Evolutionary conservation across 2,329 filamentous ascomycete species (phyloP).

Genomic region (Bipolaris zeicola): DNA sequence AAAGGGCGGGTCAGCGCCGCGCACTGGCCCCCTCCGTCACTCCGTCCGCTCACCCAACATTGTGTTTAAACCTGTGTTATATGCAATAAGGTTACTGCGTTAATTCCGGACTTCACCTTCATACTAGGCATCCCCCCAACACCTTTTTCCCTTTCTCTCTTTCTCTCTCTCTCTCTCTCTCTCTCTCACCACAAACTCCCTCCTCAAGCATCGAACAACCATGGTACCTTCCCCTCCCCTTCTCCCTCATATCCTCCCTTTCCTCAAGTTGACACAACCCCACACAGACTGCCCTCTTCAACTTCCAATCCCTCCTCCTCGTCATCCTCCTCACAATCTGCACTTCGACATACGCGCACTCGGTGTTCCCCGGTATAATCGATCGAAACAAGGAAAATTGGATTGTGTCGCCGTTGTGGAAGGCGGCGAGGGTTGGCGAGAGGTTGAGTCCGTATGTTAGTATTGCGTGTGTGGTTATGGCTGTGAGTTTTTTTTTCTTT

Average conservation of each 20-base stretch:
- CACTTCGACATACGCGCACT: conserved; percentile 92
- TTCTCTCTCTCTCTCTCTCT: too few relatives aligned
- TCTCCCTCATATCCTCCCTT: too few relatives aligned
- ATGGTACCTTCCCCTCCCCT: too few relatives aligned
- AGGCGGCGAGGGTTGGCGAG: conserved; percentile 90
- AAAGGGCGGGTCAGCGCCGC: neutral
- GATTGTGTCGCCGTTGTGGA: conserved; percentile 90
- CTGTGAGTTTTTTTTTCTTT: conserved; percentile 59
- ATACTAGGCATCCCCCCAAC: too few relatives aligned
- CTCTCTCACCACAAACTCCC: too few relatives aligned
- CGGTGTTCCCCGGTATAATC: conserved; percentile 85
- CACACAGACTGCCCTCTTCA: conserved; percentile 74
- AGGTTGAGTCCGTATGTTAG: conserved; percentile 93
- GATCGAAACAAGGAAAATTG: conserved; percentile 88
- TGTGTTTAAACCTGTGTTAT: too few relatives aligned
- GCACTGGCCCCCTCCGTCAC: neutral
- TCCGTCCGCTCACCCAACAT: neutral
- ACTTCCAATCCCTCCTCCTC: conserved; percentile 95
- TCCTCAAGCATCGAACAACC: too few relatives aligned
- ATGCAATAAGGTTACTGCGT: too few relatives aligned
- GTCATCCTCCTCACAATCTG: conserved; percentile 95
- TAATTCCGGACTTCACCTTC: too few relatives aligned
- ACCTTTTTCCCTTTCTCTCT: too few relatives aligned
- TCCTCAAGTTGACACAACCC: too few relatives aligned
- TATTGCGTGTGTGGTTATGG: conserved; percentile 92